Evolutionary conservation across 306 rosid species (phyloP).

Genomic region (Vigna nakashimae): DNA sequence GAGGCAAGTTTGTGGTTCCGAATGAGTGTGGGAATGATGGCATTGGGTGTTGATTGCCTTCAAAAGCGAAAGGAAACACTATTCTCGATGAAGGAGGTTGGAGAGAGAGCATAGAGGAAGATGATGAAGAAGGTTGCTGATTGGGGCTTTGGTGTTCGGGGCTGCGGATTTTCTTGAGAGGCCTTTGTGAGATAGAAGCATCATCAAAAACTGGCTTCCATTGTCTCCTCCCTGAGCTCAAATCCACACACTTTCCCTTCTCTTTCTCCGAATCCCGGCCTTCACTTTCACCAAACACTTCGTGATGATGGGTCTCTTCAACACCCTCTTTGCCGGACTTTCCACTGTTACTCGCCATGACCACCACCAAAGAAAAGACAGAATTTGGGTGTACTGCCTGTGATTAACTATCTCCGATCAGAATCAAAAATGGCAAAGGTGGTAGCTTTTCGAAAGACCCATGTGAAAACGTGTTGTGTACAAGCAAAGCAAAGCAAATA

Average conservation of each 20-base stretch:
- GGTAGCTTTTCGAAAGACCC: conserved; percentile 40
- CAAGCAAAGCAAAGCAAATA: background rate
- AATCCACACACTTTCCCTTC: conserved; percentile 44
- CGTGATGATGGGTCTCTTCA: conserved; percentile 37
- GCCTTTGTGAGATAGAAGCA: conserved; percentile 56
- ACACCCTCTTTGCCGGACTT: conserved; percentile 51
- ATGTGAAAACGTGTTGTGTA: conserved; percentile 35
- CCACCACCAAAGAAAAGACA: conserved; percentile 6
- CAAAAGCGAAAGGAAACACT: conserved; percentile 71
- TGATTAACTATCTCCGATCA: conserved; percentile 42
- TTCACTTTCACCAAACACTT: conserved; percentile 39
- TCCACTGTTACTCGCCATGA: conserved; percentile 60
- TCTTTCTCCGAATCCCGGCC: conserved; percentile 47
- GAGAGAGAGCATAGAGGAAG: conserved; percentile 39
- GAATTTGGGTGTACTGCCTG: conserved; percentile 35
- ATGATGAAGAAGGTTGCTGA: conserved; percentile 12
- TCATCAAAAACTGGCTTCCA: conserved; percentile 60
- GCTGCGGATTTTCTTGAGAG: conserved; percentile 68
- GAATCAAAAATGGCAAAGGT: conserved; percentile 46
- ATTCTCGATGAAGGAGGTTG: conserved; percentile 54
- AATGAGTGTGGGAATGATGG: conserved; percentile 55
- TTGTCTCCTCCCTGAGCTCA: conserved; percentile 48
- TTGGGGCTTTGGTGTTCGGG: conserved; percentile 53
- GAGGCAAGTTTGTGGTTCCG: conserved; percentile 43
- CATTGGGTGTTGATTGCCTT: conserved; percentile 56